Evolutionary conservation across 1,139 yeast genomes (phyloP), one percentile per base, ranked within the genome.

Genomic region (Blastobotrys persicus): DNA sequence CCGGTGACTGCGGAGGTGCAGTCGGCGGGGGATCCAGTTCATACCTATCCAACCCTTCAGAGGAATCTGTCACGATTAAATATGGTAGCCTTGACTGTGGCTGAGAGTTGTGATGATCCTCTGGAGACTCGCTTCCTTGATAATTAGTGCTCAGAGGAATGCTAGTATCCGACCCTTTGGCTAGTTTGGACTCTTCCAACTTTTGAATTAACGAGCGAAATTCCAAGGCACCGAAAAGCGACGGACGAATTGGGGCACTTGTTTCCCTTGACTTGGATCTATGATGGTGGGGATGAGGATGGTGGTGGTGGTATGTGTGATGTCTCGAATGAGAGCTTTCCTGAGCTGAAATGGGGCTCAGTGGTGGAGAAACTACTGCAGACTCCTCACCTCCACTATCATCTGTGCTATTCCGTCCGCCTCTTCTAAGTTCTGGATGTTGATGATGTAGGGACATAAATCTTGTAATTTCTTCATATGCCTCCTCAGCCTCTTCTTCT

Each of bases 161-260:
- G 19, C 41, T 37, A 19, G 31, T 37, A 28, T 37, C 41, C 3
- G 41, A 37, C 4, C 41, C 41, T n/a, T 37, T 37, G 4, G 41
- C 11, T n/a, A n/a, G 28, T 19, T 53, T 49, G 11, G 55, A 44
- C 23, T 48, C 48, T 12, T 47, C 50, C 19, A 53, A 56, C 48
- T 51, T 54, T 48, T 49, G 63, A 55, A 56, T 56, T 28, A 55
- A 60, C 33, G 59, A 66, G 31, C 67, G 68, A 48, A 70, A 64
- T 45, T 73, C 77, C 20, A 76, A 59, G 1, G 79, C 78, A 37
- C 71, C 66, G 38, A 73, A 61, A 7, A 76, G 56, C 0, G 79
- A 75, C 1, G 78, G 76, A 48, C 78, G 56, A 13, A 74, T 63
- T 3, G 70, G 59, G 1, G 64, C 19, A 4, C 26, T 37, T 18